Evolutionary conservation across 345 rosid genomes (phyloP).

Genomic region (Citrus inodora): DNA sequence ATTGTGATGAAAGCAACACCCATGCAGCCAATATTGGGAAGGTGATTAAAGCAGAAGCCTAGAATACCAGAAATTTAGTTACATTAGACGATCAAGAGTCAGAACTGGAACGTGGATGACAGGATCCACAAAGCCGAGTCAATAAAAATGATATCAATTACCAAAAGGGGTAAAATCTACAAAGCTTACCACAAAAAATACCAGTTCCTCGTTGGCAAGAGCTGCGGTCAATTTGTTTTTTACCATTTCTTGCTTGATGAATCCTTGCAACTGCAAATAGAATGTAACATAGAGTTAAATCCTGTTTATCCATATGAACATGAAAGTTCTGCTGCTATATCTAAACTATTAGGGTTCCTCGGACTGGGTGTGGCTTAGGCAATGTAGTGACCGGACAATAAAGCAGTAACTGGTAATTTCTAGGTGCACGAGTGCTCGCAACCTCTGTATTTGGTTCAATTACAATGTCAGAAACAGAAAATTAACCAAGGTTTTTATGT

Average conservation of each 20-base stretch:
- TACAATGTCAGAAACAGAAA: background rate
- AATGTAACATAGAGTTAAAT: background rate
- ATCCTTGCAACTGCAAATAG: conserved; percentile 60
- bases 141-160: background rate
- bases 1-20: conserved; percentile 41
- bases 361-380: background rate
- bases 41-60: conserved; percentile 75
- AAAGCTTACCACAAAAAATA: conserved; percentile 67
- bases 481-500: background rate
- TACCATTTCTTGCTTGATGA: conserved; percentile 58
- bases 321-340: background rate
- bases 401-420: background rate
- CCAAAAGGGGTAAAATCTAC: background rate
- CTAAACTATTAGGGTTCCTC: background rate
- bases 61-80: conserved; percentile 18
- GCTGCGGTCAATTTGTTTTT: conserved; percentile 54
- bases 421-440: background rate
- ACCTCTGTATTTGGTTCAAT: background rate
- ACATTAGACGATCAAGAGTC: background rate
- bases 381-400: background rate
- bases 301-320: background rate
- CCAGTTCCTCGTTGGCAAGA: conserved; percentile 56
- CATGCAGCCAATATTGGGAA: conserved; percentile 69
- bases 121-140: no score
- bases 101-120: background rate